Conservation (phyloP, 2,329 filamentous ascomycete species). For the Xylariaceae sp. region DNA sequence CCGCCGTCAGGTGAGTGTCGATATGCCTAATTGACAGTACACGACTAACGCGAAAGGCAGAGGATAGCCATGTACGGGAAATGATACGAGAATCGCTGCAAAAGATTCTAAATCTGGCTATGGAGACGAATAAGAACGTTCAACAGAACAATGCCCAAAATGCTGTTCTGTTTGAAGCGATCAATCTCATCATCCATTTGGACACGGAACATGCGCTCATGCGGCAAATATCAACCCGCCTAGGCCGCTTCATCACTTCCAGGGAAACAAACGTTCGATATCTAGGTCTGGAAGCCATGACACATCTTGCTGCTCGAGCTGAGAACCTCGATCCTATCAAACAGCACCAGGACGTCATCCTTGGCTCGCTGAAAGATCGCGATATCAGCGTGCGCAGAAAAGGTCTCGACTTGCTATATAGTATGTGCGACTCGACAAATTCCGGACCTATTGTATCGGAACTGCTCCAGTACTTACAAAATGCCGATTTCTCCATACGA, state of each 20-base stretch:
- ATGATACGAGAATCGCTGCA: slow-evolving; percentile 90
- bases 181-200: slow-evolving; percentile 96
- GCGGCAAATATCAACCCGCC: slow-evolving; percentile 86
- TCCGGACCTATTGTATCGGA: slow-evolving; percentile 90
- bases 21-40: slow-evolving; percentile 28
- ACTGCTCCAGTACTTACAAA: slow-evolving; percentile 89
- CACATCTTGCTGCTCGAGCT: slow-evolving; percentile 86
- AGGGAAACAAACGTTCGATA: slow-evolving; percentile 97
- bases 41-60: slow-evolving; percentile 40
- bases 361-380: slow-evolving; percentile 87
- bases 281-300: slow-evolving; percentile 94
- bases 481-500: slow-evolving; percentile 93
- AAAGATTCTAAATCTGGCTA: slow-evolving; percentile 83
- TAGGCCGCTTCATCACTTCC: slow-evolving; percentile 95
- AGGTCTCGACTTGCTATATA: slow-evolving; percentile 93
- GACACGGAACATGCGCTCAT: slow-evolving; percentile 93
- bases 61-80: slow-evolving; percentile 86
- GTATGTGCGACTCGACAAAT: slow-evolving; percentile 98
- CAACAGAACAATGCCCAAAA: slow-evolving; percentile 99
- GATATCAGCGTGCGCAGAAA: slow-evolving; percentile 97
- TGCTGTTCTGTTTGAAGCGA: slow-evolving; percentile 94
- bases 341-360: slow-evolving; percentile 93
- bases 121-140: slow-evolving; percentile 95
- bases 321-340: slow-evolving; percentile 97
- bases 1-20: slow-evolving; percentile 91